phyloP scores from a whole-genome alignment of 225 moss, liverwort and hornwort genomes.

The Polytrichum formosum region DNA sequence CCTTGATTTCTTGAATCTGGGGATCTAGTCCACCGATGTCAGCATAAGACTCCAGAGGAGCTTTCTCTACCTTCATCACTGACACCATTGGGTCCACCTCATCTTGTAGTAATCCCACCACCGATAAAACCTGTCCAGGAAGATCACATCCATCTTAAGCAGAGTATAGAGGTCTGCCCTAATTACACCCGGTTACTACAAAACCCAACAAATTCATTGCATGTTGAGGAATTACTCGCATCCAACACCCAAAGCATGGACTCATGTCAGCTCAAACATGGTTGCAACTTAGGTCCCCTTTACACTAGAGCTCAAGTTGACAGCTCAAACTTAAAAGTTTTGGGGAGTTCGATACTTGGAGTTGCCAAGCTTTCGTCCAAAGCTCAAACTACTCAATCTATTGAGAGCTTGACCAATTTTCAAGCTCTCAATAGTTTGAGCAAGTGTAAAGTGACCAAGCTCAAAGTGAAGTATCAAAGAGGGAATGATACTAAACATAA shows the following conservation, averaged over 20 bases:
- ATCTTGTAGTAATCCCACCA: slow-evolving; percentile 91
- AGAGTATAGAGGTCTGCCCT: neutral
- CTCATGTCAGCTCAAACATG: neutral
- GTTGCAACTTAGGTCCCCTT: neutral
- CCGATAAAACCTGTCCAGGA: slow-evolving; percentile 78
- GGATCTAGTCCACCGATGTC: slow-evolving; percentile 98
- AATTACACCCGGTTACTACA: too few species aligned
- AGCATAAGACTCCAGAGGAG: slow-evolving; percentile 94
- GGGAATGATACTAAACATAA: too few species aligned
- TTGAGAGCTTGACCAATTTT: too few species aligned
- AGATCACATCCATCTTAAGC: neutral
- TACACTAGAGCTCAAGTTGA: too few species aligned
- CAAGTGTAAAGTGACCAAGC: too few species aligned
- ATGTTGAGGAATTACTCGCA: neutral
- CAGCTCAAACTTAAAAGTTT: too few species aligned
- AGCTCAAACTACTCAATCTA: too few species aligned
- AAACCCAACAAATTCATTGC: neutral
- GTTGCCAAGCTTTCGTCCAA: too few species aligned
- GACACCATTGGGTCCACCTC: slow-evolving; percentile 99
- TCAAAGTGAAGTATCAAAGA: too few species aligned
- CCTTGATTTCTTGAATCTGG: slow-evolving; percentile 97
- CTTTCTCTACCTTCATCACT: slow-evolving; percentile 98
- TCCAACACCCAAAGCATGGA: neutral
- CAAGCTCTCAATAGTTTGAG: too few species aligned
- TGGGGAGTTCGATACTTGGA: too few species aligned